phyloP scores from a whole-genome alignment of 1,284 basidiomycete genomes.

The Tremellales sp. region DNA sequence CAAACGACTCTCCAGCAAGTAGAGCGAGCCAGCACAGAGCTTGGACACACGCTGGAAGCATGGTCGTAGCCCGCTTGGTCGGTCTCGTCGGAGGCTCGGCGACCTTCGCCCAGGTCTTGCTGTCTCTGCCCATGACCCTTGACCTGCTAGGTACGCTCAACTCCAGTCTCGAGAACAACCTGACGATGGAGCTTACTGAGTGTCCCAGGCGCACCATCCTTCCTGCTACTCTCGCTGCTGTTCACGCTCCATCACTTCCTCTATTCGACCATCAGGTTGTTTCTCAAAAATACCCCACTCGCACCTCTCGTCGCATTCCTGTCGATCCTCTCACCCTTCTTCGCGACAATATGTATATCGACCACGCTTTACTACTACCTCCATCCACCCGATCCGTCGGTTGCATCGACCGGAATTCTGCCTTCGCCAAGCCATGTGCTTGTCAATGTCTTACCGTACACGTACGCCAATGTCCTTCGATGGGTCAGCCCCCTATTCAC shows the following conservation, averaged over 20 bases:
- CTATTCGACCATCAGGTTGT: constrained; percentile 46
- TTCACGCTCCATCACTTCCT: constrained; percentile 44
- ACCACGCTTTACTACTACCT: constrained; percentile 43
- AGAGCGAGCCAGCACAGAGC: neutral
- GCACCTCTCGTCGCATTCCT: constrained; percentile 43
- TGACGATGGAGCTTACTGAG: constrained; percentile 2
- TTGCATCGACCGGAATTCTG: constrained; percentile 6
- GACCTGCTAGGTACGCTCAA: constrained; percentile 40
- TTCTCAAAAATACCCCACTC: constrained; percentile 41
- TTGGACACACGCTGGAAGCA: too few species aligned
- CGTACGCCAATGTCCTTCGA: constrained; percentile 44
- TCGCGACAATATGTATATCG: constrained; percentile 33
- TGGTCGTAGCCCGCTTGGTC: neutral
- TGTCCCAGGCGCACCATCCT: constrained; percentile 45
- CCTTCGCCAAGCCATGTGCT: constrained; percentile 31
- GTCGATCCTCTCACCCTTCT: constrained; percentile 42
- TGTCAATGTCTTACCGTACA: constrained; percentile 41
- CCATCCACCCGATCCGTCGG: constrained; percentile 22
- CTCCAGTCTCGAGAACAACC: neutral
- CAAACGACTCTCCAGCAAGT: neutral
- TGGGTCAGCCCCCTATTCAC: constrained; percentile 48
- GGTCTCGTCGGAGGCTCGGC: constrained; percentile 28
- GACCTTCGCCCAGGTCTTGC: constrained; percentile 43
- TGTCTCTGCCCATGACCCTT: constrained; percentile 43
- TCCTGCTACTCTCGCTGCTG: constrained; percentile 48